A percentile compares a stretch with the other conserved stretches of the same genome.
These are phyloP conservation scores for Globisporangium orthogonon DNA, from an alignment of 352 stramenopile genomes.

Conservation along the genomic window DNA sequence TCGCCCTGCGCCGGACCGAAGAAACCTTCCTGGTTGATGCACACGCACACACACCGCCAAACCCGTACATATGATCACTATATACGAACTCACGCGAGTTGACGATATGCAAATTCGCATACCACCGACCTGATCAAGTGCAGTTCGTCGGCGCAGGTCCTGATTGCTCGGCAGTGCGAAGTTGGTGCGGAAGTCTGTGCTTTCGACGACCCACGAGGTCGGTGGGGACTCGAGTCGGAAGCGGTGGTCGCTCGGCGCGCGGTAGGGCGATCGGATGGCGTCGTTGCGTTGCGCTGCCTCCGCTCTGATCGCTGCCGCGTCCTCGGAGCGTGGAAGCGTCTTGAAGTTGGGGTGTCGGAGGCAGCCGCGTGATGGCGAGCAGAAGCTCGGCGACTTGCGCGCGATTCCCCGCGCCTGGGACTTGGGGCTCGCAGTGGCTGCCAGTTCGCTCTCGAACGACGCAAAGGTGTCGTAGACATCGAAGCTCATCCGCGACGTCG, in stretches of 20 bases:
- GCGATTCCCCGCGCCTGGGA: constrained; percentile 3
- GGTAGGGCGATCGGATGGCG: constrained; percentile 36
- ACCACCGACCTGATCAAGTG: constrained; percentile 39
- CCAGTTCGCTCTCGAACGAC: constrained; percentile 6
- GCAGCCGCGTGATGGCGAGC: constrained; percentile 13
- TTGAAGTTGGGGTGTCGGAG: constrained; percentile 14
- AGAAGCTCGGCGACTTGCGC: constrained; percentile 13
- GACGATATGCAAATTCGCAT: too few species aligned
- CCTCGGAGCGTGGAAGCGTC: constrained; percentile 19
- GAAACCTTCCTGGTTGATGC: constrained; percentile 29
- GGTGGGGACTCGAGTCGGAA: constrained; percentile 32
- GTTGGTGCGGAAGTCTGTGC: constrained; percentile 57
- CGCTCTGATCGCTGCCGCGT: constrained; percentile 24
- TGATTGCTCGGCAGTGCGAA: constrained; percentile 59
- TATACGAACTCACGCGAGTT: too few species aligned
- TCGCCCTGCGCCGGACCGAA: constrained; percentile 31
- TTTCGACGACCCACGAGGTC: constrained; percentile 12
- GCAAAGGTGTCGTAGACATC: constrained; percentile 5
- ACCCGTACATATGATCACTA: too few species aligned
- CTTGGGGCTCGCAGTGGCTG: background rate
- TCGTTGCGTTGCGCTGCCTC: constrained; percentile 40
- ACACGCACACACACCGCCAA: background rate
- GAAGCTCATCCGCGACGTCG: constrained; percentile 7
- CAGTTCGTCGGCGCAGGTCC: constrained; percentile 43
- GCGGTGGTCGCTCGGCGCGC: constrained; percentile 31